Conservation (phyloP, 306 rosid genomes). For the Benincasa hispida region DNA sequence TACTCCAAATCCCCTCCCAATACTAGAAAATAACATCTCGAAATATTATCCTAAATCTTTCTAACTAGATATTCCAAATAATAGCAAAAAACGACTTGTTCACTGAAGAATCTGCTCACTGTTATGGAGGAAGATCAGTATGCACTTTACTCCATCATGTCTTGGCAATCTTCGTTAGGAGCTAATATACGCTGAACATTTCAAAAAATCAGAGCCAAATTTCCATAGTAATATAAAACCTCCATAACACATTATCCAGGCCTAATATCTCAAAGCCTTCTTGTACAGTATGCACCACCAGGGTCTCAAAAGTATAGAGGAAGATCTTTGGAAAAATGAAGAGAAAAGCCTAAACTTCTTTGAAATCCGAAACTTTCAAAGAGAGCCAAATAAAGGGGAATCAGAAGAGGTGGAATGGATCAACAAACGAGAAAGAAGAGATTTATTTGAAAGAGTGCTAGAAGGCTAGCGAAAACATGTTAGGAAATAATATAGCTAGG, state of each 20-base stretch:
- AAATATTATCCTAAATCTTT: neutral
- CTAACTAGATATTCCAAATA: neutral
- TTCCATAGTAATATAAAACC: neutral
- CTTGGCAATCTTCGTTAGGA: neutral
- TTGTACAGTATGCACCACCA: neutral
- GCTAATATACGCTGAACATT: neutral
- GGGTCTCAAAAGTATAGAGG: neutral
- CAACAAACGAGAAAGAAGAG: neutral
- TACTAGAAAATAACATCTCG: neutral
- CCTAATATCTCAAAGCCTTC: neutral
- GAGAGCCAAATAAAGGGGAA: neutral
- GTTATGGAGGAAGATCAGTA: neutral
- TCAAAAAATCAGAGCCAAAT: neutral
- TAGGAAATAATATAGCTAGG: neutral
- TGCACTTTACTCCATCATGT: neutral
- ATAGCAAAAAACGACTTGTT: neutral
- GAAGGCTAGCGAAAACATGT: neutral
- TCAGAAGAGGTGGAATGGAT: neutral
- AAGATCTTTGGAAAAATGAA: neutral
- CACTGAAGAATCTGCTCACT: neutral
- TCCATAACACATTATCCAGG: neutral
- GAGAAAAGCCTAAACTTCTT: neutral
- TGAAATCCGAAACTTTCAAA: neutral
- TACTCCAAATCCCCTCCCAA: neutral
- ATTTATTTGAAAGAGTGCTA: neutral